Evolutionary conservation across 1,284 basidiomycete genomes (phyloP).

Genomic region (Microbotryomycetes sp.): DNA sequence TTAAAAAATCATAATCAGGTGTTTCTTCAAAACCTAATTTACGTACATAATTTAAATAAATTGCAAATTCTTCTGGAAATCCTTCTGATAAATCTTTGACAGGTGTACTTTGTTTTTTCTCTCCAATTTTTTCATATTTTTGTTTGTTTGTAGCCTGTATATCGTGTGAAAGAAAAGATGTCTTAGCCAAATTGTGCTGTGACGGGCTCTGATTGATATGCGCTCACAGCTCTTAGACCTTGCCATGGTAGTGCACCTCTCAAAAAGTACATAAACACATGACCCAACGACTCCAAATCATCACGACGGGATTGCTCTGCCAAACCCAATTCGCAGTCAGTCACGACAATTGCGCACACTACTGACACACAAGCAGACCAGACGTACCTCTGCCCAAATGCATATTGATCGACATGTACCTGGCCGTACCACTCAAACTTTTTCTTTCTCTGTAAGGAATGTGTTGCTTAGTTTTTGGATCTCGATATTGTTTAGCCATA

Average conservation of each 20-base stretch:
- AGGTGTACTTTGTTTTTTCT: slow-evolving; percentile 95
- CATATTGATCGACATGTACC: slow-evolving; percentile 97
- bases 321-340: not conserved
- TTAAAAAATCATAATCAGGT: slow-evolving; percentile 90
- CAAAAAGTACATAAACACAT: slow-evolving; percentile 97
- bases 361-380: too few relatives aligned
- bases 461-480: slow-evolving; percentile 94
- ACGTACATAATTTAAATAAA: slow-evolving; percentile 94
- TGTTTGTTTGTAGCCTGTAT: slow-evolving; percentile 95
- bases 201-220: too few relatives aligned
- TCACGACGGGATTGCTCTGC: slow-evolving; percentile 88
- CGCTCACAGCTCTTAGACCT: slow-evolving; percentile 86
- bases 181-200: too few relatives aligned
- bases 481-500: slow-evolving; percentile 96
- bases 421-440: slow-evolving; percentile 78
- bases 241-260: slow-evolving; percentile 90
- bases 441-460: slow-evolving; percentile 95
- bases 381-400: slow-evolving; percentile 75
- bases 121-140: slow-evolving; percentile 98
- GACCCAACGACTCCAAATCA: slow-evolving; percentile 88
- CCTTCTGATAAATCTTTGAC: slow-evolving; percentile 91
- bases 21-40: slow-evolving; percentile 95
- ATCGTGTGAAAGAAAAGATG: too few relatives aligned
- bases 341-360: not conserved
- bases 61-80: slow-evolving; percentile 82